Conservation (phyloP, 2,329 filamentous ascomycete genomes). For the Cyanodermella asteris region DNA sequence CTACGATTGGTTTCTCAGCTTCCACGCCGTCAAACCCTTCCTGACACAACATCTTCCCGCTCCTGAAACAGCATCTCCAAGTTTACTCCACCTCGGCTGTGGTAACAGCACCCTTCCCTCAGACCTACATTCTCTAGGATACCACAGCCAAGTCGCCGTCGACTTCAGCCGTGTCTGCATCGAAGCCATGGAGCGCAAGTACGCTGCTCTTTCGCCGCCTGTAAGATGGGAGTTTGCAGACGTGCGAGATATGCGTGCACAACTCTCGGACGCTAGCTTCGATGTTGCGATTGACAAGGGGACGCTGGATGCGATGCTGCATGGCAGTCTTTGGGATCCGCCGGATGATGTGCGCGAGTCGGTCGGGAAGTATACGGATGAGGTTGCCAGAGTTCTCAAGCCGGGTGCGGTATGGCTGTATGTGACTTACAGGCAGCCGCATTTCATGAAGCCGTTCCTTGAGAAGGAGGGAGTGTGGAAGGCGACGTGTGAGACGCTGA, state of each 20-base stretch:
- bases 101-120: conserved; percentile 30
- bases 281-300: conserved; percentile 19
- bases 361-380: not conserved
- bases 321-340: conserved; percentile 14
- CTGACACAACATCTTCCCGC: not conserved
- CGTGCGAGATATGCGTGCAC: conserved; percentile 12
- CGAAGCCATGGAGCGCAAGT: conserved; percentile 26
- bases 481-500: not conserved
- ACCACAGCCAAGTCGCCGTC: conserved; percentile 28
- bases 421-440: not conserved
- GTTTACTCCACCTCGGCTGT: conserved; percentile 34
- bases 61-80: conserved; percentile 10
- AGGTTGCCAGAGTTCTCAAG: conserved; percentile 1
- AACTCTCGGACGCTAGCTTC: conserved; percentile 7
- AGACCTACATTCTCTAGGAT: conserved; percentile 25
- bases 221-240: conserved; percentile 29
- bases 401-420: conserved; percentile 1
- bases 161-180: conserved; percentile 35
- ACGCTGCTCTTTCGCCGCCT: conserved; percentile 21
- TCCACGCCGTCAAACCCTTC: not conserved
- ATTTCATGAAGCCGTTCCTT: conserved; percentile 2
- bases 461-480: not conserved
- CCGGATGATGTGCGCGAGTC: conserved; percentile 5
- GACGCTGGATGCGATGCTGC: conserved; percentile 15
- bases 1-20: too few relatives aligned